Base-by-base conservation (phyloP, 805 yeast species). In the Komagataella populi region DNA sequence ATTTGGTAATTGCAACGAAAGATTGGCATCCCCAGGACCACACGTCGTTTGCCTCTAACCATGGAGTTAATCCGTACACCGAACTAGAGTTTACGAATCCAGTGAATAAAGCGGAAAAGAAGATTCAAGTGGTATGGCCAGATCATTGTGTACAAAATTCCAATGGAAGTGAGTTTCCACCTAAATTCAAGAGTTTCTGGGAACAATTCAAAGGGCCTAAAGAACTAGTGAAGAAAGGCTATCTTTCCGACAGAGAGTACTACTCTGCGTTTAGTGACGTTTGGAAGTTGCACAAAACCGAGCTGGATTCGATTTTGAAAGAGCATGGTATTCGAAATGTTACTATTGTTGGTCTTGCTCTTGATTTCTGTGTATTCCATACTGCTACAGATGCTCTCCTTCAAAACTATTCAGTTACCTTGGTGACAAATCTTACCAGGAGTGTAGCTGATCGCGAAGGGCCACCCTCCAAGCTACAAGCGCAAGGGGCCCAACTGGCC, bases 21-120 rank as follows among this genome's bases (percentile, higher is more conserved):
- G 98, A 90, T 62, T 87, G 95, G 93, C 98, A 90, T 63, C 95
- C 96, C 0, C 45, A 55, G 10, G 71, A 77, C 58, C 98, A 90
- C 62, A 72, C 76, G 0, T 88, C 96, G 6, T 90, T 90, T 71
- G 96, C 97, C 0, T 73, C 83, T 0, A 76, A 73, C 48, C 89
- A 88, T 59, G 62, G 56, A 43, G 64, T 55, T 23, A 52, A 63
- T 2, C 85, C 89, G 2, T 89, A 71, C 60, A 67, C 80, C 0
- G 60, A 68, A 1, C 56, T 77, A 45, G 67, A 61, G 16, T 78
- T 83, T 60, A 49, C 58, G 1, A 77, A 81, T 49, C 90, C 93
- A 0, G 57, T 67, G 6, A 59, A 66, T 18, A 39, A 59, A 23
- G 57, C 62, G 3, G 51, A 46, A 23, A 45, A 16, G 2, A 57